A percentile compares a stretch with the other conserved stretches of the same genome.
These are phyloP conservation scores for Spiromastix sp. DNA, from an alignment of 2,329 filamentous ascomycete species.

Conservation along the genomic window DNA sequence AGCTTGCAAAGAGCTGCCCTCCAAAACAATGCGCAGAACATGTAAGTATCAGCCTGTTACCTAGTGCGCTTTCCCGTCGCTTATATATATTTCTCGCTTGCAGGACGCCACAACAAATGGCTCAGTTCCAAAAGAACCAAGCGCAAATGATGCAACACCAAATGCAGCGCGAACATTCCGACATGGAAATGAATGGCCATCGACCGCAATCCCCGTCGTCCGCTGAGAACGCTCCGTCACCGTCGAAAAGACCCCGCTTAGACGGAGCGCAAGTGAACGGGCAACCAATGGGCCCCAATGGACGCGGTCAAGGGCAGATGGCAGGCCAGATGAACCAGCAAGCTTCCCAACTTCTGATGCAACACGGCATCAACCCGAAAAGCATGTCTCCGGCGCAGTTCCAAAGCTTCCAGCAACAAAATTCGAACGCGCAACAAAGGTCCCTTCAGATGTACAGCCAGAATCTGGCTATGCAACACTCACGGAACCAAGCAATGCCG, in stretches of 20 bases:
- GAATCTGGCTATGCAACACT: constrained; percentile 70
- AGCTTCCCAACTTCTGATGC: constrained; percentile 33
- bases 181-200: constrained; percentile 74
- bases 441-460: constrained; percentile 80
- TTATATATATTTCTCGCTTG: constrained; percentile 3
- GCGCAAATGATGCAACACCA: constrained; percentile 59
- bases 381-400: constrained; percentile 68
- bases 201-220: constrained; percentile 73
- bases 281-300: constrained; percentile 68
- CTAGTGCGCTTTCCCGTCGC: constrained; percentile 5
- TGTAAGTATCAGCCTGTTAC: constrained; percentile 22
- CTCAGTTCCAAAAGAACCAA: constrained; percentile 53
- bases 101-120: constrained; percentile 57
- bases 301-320: constrained; percentile 59
- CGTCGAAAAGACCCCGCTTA: constrained; percentile 78
- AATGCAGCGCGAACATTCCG: constrained; percentile 81
- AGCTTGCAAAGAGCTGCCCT: constrained; percentile 62
- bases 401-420: constrained; percentile 48
- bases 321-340: constrained; percentile 55
- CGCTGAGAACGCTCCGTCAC: constrained; percentile 81
- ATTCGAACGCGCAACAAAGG: constrained; percentile 60
- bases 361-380: constrained; percentile 64
- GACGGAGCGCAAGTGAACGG: constrained; percentile 65
- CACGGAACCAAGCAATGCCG: constrained; percentile 67
- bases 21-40: constrained; percentile 52